These are phyloP conservation scores for Breynia disticha DNA, from an alignment of 441 rosid genomes.

Conservation along the genomic window DNA sequence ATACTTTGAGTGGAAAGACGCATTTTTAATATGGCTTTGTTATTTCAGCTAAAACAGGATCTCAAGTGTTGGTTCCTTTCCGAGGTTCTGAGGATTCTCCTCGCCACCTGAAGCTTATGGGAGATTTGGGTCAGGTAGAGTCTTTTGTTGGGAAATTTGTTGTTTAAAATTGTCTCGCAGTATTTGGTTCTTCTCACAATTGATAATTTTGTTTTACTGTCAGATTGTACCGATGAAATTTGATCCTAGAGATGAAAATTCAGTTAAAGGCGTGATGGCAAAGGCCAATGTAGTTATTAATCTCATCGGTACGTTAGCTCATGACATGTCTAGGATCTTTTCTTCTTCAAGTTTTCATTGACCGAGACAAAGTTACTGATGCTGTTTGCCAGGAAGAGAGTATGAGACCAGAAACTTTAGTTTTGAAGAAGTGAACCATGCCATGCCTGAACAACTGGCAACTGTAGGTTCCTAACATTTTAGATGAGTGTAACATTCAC, in stretches of 20 bases:
- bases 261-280: conserved; percentile 97
- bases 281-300: conserved; percentile 97
- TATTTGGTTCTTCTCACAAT: neutral
- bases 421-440: conserved; percentile 88
- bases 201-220: conserved; percentile 10
- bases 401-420: conserved; percentile 89
- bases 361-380: neutral
- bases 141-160: neutral
- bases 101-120: conserved; percentile 98
- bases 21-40: conserved; percentile 5
- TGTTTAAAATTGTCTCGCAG: neutral
- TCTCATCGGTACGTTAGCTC: conserved; percentile 60
- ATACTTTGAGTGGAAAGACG: no score
- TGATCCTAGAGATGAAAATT: conserved; percentile 81
- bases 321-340: conserved; percentile 1
- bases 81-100: conserved; percentile 89
- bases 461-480: conserved; percentile 34
- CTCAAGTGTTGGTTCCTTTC: conserved; percentile 96
- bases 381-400: conserved; percentile 52
- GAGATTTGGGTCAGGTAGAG: conserved; percentile 95
- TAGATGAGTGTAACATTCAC: neutral
- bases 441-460: conserved; percentile 78
- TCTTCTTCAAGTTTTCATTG: conserved; percentile 7
- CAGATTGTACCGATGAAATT: conserved; percentile 96
- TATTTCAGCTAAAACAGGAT: conserved; percentile 87